These are phyloP conservation scores for Xylaria sp. DNA, from an alignment of 2,329 filamentous ascomycete genomes.

Conservation along the genomic window DNA sequence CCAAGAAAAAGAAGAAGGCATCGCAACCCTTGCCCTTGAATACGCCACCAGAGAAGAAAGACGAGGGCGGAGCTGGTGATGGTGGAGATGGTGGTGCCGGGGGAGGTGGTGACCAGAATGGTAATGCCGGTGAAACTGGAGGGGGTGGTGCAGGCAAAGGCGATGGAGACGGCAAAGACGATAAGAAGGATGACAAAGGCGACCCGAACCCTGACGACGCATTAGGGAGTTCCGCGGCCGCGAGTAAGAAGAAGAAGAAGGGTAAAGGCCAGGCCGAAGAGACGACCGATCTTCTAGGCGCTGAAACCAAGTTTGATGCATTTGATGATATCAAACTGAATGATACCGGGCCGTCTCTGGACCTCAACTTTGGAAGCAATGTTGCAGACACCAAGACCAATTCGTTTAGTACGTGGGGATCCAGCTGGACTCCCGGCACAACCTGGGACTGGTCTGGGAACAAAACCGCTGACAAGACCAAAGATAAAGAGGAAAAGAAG, in stretches of 20 bases:
- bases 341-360: slow-evolving; percentile 67
- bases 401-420: slow-evolving; percentile 68
- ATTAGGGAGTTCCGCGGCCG: slow-evolving; percentile 61
- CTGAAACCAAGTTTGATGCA: slow-evolving; percentile 58
- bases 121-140: slow-evolving; percentile 49
- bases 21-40: slow-evolving; percentile 36
- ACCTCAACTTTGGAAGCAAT: slow-evolving; percentile 64
- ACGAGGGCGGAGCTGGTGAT: slow-evolving; percentile 52
- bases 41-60: slow-evolving; percentile 52
- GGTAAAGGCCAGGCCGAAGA: slow-evolving; percentile 57
- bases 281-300: slow-evolving; percentile 49
- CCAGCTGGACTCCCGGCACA: slow-evolving; percentile 66
- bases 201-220: slow-evolving; percentile 47
- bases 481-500: slow-evolving; percentile 56
- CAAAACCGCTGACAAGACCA: slow-evolving; percentile 49
- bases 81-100: slow-evolving; percentile 49
- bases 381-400: slow-evolving; percentile 53
- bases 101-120: slow-evolving; percentile 51
- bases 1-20: slow-evolving; percentile 63
- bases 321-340: slow-evolving; percentile 77
- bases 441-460: slow-evolving; percentile 56
- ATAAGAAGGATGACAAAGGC: slow-evolving; percentile 39
- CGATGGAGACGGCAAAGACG: slow-evolving; percentile 49
- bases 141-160: slow-evolving; percentile 49
- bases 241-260: slow-evolving; percentile 65